A percentile compares a stretch with the other conserved stretches of the same genome.
These are phyloP conservation scores for Furcasterigmium sp. DNA, from an alignment of 2,329 filamentous ascomycete species.

Conservation along the genomic window DNA sequence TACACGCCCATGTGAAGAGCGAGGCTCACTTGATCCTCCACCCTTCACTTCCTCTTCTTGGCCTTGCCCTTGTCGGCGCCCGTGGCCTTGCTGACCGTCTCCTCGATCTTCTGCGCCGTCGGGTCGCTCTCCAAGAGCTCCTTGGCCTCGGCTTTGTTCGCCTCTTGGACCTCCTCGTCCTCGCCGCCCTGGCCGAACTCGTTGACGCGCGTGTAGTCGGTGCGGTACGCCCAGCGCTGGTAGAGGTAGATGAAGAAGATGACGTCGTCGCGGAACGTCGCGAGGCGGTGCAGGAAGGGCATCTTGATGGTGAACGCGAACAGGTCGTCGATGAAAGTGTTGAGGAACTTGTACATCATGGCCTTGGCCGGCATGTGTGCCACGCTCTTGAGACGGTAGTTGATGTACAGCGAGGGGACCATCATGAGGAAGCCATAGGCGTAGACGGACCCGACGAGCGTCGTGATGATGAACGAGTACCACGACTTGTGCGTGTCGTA, in stretches of 20 bases:
- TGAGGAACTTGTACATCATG: slow-evolving; percentile 97
- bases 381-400: slow-evolving; percentile 92
- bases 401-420: slow-evolving; percentile 96
- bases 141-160: slow-evolving; percentile 27
- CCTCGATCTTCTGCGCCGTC: slow-evolving; percentile 22
- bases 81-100: slow-evolving; percentile 33
- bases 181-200: slow-evolving; percentile 99
- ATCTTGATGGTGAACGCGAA: slow-evolving; percentile 99
- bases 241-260: slow-evolving; percentile 99
- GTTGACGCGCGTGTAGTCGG: slow-evolving; percentile 89
- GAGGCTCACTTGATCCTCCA: too few species aligned
- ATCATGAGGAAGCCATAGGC: slow-evolving; percentile 99
- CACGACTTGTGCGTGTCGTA: slow-evolving; percentile 97
- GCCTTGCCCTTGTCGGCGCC: slow-evolving; percentile 43
- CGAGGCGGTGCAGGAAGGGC: slow-evolving; percentile 87
- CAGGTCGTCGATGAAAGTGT: slow-evolving; percentile 97
- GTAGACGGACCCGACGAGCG: slow-evolving; percentile 92
- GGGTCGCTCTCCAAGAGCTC: slow-evolving; percentile 26
- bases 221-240: slow-evolving; percentile 86
- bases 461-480: slow-evolving; percentile 95
- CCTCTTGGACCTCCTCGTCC: slow-evolving; percentile 55
- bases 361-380: slow-evolving; percentile 96
- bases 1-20: too few species aligned
- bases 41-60: slow-evolving; percentile 33
- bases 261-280: slow-evolving; percentile 88